phyloP scores from a whole-genome alignment of 192 early-diverging fungal genomes.

The Dissophora ornata region DNA sequence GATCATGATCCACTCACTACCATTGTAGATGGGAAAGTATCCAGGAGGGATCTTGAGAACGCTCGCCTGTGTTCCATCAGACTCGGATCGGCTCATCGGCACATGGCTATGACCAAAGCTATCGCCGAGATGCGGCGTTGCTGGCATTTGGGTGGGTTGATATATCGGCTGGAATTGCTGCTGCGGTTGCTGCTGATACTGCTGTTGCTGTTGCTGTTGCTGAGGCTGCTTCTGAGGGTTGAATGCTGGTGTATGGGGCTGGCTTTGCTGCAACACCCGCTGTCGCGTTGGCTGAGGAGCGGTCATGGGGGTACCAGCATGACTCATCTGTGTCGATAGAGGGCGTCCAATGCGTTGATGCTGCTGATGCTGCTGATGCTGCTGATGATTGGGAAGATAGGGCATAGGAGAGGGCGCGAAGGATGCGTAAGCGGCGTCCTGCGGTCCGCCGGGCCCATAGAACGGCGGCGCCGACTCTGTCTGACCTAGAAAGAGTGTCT shows the following conservation, averaged over 20 bases:
- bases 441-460: conserved; percentile 7
- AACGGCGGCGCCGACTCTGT: conserved; percentile 10
- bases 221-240: conserved; percentile 3
- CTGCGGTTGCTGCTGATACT: conserved; percentile 13
- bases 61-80: conserved; percentile 27
- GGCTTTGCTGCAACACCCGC: conserved; percentile 19
- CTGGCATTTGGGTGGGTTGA: conserved; percentile 6
- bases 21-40: conserved; percentile 51
- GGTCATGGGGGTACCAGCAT: conserved; percentile 23
- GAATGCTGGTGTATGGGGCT: conserved; percentile 16
- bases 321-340: conserved; percentile 31
- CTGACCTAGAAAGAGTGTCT: conserved; percentile 39
- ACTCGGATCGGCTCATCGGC: conserved; percentile 29
- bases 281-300: conserved; percentile 37
- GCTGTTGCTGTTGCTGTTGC: conserved; percentile 8
- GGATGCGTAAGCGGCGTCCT: conserved; percentile 10
- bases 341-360: conserved; percentile 35
- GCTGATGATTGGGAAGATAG: conserved; percentile 1
- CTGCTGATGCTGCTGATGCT: conserved; percentile 18
- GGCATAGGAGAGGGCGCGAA: conserved; percentile 19
- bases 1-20: conserved; percentile 48
- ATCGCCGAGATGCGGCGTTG: conserved; percentile 10
- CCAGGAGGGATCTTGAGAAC: conserved; percentile 48
- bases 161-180: conserved; percentile 1
- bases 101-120: not conserved